These are phyloP conservation scores for Periconia sp. DNA, from an alignment of 2,329 filamentous ascomycete genomes.

Conservation along the genomic window DNA sequence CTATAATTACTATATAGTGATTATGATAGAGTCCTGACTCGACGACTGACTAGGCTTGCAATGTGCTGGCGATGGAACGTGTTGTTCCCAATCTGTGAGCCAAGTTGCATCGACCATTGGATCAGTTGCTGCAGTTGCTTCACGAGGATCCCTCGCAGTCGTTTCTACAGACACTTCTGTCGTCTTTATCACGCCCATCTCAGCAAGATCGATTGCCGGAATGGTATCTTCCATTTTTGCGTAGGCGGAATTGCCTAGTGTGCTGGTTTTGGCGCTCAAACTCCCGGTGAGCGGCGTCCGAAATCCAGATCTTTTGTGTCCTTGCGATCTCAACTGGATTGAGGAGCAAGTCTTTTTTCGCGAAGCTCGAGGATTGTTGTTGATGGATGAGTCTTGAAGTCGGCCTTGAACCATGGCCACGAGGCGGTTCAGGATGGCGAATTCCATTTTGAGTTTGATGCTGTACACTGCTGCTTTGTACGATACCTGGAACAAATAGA, in stretches of 20 bases:
- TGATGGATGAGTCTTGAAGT: conserved; percentile 8
- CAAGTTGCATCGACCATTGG: conserved; percentile 2
- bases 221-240: conserved; percentile 11
- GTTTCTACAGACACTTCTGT: conserved; percentile 12
- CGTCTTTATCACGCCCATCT: conserved; percentile 15
- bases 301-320: neutral
- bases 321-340: neutral
- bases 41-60: neutral
- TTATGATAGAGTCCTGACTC: neutral
- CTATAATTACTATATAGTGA: neutral
- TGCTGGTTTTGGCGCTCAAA: neutral
- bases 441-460: conserved; percentile 54
- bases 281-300: neutral
- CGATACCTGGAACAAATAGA: conserved; percentile 42
- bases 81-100: neutral
- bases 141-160: neutral
- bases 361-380: neutral
- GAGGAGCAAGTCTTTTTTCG: neutral
- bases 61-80: neutral
- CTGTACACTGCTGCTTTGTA: conserved; percentile 45
- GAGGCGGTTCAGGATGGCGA: conserved; percentile 50
- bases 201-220: neutral
- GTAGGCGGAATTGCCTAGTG: conserved; percentile 13
- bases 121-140: conserved; percentile 2
- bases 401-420: conserved; percentile 14